phyloP scores from a whole-genome alignment of 2,329 filamentous ascomycete species.

The Ceratocystis albifundus region DNA sequence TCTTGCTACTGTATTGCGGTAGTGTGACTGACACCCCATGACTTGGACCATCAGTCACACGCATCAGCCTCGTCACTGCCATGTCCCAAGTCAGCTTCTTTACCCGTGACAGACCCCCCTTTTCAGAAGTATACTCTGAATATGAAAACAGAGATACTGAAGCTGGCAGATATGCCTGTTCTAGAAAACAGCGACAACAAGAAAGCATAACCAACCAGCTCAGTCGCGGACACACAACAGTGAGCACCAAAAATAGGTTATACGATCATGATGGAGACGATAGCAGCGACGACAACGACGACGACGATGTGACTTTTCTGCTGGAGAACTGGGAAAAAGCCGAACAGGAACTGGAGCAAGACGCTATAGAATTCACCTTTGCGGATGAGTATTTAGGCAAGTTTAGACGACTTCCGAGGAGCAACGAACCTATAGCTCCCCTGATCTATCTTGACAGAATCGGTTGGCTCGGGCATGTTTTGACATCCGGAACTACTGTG shows the following conservation, averaged over 20 bases:
- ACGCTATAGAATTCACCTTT: slow-evolving; percentile 31
- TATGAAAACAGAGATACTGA: background rate
- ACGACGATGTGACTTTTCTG: slow-evolving; percentile 18
- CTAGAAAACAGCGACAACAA: background rate
- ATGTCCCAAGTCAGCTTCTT: slow-evolving; percentile 20
- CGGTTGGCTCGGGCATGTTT: background rate
- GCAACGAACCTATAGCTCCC: slow-evolving; percentile 13
- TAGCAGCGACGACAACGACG: background rate
- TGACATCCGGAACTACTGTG: slow-evolving; percentile 13
- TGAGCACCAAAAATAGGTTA: background rate
- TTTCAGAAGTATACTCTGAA: slow-evolving; percentile 9
- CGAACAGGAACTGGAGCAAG: slow-evolving; percentile 23
- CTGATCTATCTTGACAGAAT: background rate
- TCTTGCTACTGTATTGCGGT: no score
- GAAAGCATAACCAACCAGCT: background rate
- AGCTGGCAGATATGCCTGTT: background rate
- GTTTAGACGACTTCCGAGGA: background rate
- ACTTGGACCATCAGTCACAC: background rate
- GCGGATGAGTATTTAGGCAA: slow-evolving; percentile 24
- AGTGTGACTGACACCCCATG: background rate
- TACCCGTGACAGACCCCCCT: slow-evolving; percentile 2
- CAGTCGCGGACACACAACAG: background rate
- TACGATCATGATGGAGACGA: background rate
- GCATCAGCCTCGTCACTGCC: background rate
- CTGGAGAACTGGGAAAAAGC: slow-evolving; percentile 5